Evolutionary conservation across 805 yeast genomes (phyloP).

Genomic region (Suhomyces pyralidae): DNA sequence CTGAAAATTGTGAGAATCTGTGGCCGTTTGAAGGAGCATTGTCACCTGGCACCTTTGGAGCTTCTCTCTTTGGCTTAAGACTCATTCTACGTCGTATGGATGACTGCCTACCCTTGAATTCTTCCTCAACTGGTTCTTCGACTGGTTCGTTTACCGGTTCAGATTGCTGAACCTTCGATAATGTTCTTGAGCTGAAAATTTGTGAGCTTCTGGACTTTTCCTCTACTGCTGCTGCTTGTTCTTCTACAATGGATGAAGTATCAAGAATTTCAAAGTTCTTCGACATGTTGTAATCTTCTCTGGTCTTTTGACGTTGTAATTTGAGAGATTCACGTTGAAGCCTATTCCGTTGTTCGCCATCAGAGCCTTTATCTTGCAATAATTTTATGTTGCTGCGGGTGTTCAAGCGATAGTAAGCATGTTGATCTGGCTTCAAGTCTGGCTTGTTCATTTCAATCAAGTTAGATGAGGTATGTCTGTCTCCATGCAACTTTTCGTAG

Average conservation of each 20-base stretch:
- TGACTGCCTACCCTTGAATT: conserved; percentile 5
- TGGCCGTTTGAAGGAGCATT: conserved; percentile 11
- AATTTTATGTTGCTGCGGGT: background rate
- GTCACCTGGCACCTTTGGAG: conserved; percentile 35
- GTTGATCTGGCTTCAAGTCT: conserved; percentile 8
- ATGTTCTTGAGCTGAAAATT: conserved; percentile 27
- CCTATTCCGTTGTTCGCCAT: background rate
- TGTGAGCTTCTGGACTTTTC: conserved; percentile 24
- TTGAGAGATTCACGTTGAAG: conserved; percentile 1
- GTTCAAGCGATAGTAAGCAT: background rate
- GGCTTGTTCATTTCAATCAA: conserved; percentile 12
- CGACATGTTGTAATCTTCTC: conserved; percentile 4
- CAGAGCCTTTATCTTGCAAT: background rate
- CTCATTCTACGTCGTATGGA: conserved; percentile 23
- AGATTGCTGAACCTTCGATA: conserved; percentile 6
- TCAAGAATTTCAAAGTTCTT: conserved; percentile 21
- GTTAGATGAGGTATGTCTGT: conserved; percentile 6
- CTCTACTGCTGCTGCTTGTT: conserved; percentile 3
- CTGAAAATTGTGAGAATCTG: conserved; percentile 37
- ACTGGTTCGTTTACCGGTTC: conserved; percentile 2
- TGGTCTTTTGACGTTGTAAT: background rate
- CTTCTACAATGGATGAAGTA: conserved; percentile 19
- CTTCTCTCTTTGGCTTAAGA: conserved; percentile 37
- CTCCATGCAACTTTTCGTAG: conserved; percentile 17
- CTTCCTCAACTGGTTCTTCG: background rate